Evolutionary conservation across 257 asterid genomes (phyloP).

Genomic region (Nicotiana paniculata): DNA sequence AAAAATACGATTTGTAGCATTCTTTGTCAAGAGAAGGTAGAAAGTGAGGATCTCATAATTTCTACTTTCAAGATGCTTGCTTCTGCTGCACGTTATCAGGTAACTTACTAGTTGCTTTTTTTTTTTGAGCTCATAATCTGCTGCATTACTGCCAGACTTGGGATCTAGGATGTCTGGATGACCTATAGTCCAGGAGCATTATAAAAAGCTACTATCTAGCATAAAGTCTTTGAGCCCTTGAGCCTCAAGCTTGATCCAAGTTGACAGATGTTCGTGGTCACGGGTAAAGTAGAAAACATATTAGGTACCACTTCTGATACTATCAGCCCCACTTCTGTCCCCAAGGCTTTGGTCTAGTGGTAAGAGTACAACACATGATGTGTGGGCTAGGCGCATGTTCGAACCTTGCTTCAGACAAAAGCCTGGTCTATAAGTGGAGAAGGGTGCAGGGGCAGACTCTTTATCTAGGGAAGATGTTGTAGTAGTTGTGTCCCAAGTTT

Average conservation of each 20-base stretch:
- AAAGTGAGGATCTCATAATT: conserved; percentile 57
- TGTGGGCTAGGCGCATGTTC: too few species aligned
- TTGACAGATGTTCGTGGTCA: background rate
- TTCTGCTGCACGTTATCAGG: conserved; percentile 76
- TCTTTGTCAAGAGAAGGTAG: conserved; percentile 49
- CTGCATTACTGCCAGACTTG: background rate
- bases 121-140: background rate
- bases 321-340: too few species aligned
- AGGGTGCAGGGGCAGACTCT: too few species aligned
- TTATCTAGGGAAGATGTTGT: background rate
- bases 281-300: background rate
- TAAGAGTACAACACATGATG: too few species aligned
- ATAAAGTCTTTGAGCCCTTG: background rate
- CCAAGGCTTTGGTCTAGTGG: too few species aligned
- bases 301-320: too few species aligned
- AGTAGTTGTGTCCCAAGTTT: background rate
- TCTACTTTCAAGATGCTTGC: conserved; percentile 61
- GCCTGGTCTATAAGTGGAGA: too few species aligned
- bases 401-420: too few species aligned
- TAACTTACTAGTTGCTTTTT: conserved; percentile 13
- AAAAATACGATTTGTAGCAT: conserved; percentile 49
- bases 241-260: conserved; percentile 5
- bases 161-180: background rate
- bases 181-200: background rate
- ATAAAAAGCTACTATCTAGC: background rate